Conservation (phyloP, 176 grass and related monocot genomes). For the Thalia dealbata region DNA sequence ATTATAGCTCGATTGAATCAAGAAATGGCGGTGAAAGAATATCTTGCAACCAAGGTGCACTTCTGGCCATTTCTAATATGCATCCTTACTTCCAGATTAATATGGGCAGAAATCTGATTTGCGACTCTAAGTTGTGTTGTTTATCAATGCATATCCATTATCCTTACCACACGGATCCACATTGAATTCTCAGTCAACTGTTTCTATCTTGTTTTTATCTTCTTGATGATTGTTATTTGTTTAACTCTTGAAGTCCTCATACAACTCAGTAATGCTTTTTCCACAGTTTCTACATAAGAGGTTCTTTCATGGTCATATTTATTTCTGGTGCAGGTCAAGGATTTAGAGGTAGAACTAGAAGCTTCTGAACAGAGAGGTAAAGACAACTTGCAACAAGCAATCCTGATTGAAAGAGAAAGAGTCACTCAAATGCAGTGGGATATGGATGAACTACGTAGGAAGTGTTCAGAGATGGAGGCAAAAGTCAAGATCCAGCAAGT, state of each 20-base stretch:
- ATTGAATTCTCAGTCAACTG: constrained; percentile 1
- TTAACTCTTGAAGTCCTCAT: too few species aligned
- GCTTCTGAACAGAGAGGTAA: constrained; percentile 73
- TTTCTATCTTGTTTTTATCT: too few species aligned
- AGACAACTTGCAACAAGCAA: constrained; percentile 77
- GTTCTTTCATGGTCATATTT: not conserved
- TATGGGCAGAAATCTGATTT: not conserved
- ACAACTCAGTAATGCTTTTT: not conserved
- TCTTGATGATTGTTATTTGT: too few species aligned
- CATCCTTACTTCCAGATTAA: not conserved
- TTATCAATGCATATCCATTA: not conserved
- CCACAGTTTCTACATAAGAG: constrained; percentile 12
- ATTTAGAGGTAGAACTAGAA: constrained; percentile 97
- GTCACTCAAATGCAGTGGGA: constrained; percentile 96
- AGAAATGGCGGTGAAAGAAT: constrained; percentile 92
- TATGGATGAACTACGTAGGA: constrained; percentile 90
- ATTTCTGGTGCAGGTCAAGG: constrained; percentile 64
- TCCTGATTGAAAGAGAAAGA: constrained; percentile 82
- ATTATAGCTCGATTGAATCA: constrained; percentile 92
- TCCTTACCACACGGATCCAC: too few species aligned
- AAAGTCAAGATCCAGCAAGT: constrained; percentile 66
- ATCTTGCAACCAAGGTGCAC: constrained; percentile 83
- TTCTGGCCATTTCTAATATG: constrained; percentile 2
- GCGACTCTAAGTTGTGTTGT: not conserved
- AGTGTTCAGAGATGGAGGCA: constrained; percentile 77